Evolutionary conservation across 2,329 filamentous ascomycete genomes (phyloP).

Genomic region (Dactylellina cionopaga): DNA sequence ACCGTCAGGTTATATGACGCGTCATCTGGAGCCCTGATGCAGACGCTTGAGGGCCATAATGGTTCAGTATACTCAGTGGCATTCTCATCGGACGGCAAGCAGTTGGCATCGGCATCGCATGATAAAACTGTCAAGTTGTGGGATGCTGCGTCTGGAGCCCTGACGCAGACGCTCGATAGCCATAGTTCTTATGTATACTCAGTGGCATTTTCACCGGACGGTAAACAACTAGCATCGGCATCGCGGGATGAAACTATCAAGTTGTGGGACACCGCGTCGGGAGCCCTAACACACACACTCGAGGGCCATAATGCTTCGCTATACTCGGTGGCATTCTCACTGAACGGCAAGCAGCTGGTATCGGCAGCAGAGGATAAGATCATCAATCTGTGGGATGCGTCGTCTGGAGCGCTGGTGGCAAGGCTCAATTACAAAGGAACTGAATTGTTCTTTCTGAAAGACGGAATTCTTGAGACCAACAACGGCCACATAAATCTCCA

Average conservation of each 20-base stretch:
- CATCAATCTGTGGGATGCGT: too few relatives aligned
- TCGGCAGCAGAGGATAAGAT: too few relatives aligned
- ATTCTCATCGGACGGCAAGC: background rate
- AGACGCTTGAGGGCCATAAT: background rate
- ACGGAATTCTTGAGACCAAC: too few relatives aligned
- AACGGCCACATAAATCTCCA: too few relatives aligned
- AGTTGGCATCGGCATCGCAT: constrained; percentile 2
- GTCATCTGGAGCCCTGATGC: background rate
- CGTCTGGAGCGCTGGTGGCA: too few relatives aligned
- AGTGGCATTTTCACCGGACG: background rate
- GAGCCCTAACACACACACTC: constrained; percentile 73
- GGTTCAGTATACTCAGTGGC: background rate
- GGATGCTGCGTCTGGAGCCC: background rate
- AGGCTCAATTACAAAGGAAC: too few relatives aligned
- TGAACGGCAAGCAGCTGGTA: too few relatives aligned
- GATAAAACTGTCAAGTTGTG: background rate
- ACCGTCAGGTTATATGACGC: constrained; percentile 57
- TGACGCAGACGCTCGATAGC: background rate
- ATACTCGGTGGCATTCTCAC: background rate
- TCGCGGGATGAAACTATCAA: constrained; percentile 60
- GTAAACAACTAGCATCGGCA: constrained; percentile 17
- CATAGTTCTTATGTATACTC: constrained; percentile 4
- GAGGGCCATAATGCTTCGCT: constrained; percentile 66
- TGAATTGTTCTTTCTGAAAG: too few relatives aligned
- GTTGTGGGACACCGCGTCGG: constrained; percentile 72